Base-by-base conservation (phyloP, 495 filamentous ascomycete species). In the Bombardia bombarda region DNA sequence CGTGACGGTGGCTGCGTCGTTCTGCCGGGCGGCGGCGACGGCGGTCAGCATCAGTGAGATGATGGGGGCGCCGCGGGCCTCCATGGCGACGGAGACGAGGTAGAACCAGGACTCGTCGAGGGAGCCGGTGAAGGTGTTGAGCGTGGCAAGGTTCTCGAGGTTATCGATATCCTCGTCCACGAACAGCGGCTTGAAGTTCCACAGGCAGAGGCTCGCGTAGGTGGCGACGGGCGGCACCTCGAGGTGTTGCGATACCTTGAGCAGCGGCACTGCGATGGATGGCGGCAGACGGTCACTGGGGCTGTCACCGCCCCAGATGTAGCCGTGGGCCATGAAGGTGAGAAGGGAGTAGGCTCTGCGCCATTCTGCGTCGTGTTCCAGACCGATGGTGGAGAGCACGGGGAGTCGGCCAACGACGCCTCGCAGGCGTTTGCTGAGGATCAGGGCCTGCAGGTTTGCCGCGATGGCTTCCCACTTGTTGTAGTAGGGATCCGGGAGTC, bases 61-160 rank as follows among this genome's bases (percentile, higher is more conserved):
- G 32, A 87, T 83, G n/a, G 90, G 87, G 0, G 78, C 92, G 20
- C 87, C 90, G 23, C 88, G 79, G 34, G 92, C 90, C 66, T 98
- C 92, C 50, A 98, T 95, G 48, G 90, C 92, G 12, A 96, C 84
- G 0, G 90, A 95, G 32, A 96, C 76, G 7, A 97, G 71, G 57
- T 95, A 96, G 58, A 99, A 99, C 92, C 92, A 97, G 50, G 93
- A 92, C 59, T 99, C 92, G 59, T 99, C 92, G 13, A 93, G 66
- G 4, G 87, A 87, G 25, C 93, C 92, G n/a, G 93, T 97, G 60
- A 96, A 90, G 14, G 92, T 95, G 43, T 79, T 75, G 46, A 95
- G 70, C 9, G 85, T 89, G 19, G 83, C 78, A 32, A 99, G 71
- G 53, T 97, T 96, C 45, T 87, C 74, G 25, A 95, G 73, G 37